Percentiles rank a stretch among this genome's conserved stretches.
phyloP scores from a whole-genome alignment of 1,284 basidiomycete species.

The Ceraceosorus guamensis region DNA sequence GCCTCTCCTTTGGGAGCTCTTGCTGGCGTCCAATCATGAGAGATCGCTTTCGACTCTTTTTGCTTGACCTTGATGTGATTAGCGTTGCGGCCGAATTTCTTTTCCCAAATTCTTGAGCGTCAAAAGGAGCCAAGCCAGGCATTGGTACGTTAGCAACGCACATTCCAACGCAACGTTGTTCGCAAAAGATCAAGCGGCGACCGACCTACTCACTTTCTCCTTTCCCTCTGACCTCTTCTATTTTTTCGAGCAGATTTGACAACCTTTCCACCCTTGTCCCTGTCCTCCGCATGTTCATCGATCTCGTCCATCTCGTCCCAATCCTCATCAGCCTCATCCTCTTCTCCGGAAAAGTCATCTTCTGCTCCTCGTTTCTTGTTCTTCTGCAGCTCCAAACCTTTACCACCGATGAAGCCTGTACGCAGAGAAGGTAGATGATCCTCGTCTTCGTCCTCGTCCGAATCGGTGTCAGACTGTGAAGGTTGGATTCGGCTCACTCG shows the following conservation, averaged over 20 bases:
- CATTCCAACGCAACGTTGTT: background rate
- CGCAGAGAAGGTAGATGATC: conserved; percentile 67
- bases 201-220: conserved; percentile 69
- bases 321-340: conserved; percentile 67
- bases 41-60: conserved; percentile 9
- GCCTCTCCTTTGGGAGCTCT: conserved; percentile 7
- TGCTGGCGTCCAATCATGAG: background rate
- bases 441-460: no score
- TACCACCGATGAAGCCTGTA: conserved; percentile 67
- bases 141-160: background rate
- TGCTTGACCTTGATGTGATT: conserved; percentile 62
- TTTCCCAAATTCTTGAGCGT: conserved; percentile 79
- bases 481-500: no score
- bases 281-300: conserved; percentile 50
- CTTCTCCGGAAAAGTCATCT: conserved; percentile 53
- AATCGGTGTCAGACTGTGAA: no score
- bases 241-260: conserved; percentile 62
- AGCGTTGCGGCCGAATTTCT: conserved; percentile 82
- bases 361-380: background rate
- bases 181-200: background rate
- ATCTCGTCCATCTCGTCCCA: conserved; percentile 55
- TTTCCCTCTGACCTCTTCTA: conserved; percentile 78
- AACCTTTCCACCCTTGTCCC: conserved; percentile 14
- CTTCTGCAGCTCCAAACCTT: background rate
- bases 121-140: background rate